A percentile compares a stretch with the other conserved stretches of the same genome.
Evolutionary conservation across 2,329 filamentous ascomycete genomes (phyloP).

Genomic region (Hirsutella minnesotensis): DNA sequence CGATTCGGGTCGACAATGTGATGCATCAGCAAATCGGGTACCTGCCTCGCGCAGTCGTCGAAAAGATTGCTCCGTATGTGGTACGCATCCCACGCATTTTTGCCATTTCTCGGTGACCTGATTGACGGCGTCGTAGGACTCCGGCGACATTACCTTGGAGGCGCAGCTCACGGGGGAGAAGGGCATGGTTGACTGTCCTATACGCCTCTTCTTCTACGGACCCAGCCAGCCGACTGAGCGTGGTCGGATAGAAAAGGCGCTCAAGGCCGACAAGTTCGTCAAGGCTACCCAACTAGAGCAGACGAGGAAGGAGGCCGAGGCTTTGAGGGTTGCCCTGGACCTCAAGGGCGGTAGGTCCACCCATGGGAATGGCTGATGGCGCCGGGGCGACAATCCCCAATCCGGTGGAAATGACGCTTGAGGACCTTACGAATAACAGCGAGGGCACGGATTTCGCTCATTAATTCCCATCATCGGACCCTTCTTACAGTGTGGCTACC

Average conservation of each 20-base stretch:
- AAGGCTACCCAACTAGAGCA: conserved; percentile 42
- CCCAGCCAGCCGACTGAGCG: conserved; percentile 42
- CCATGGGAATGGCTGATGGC: no score
- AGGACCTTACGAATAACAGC: no score
- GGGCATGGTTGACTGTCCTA: conserved; percentile 57
- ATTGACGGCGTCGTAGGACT: conserved; percentile 29
- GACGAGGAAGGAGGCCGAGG: conserved; percentile 40
- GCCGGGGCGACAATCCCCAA: no score
- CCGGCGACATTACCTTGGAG: conserved; percentile 51
- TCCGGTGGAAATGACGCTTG: no score
- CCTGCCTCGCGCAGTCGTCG: conserved; percentile 52
- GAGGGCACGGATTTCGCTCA: no score
- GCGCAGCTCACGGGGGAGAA: conserved; percentile 57
- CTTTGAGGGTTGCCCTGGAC: conserved; percentile 27
- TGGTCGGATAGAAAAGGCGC: conserved; percentile 41
- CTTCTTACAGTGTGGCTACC: no score
- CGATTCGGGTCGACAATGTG: conserved; percentile 69
- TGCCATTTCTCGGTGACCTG: background rate
- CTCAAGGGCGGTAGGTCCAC: no score
- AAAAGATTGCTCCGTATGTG: conserved; percentile 64
- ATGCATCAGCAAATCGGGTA: conserved; percentile 68
- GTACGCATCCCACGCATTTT: conserved; percentile 26
- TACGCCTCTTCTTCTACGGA: conserved; percentile 59
- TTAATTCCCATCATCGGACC: no score
- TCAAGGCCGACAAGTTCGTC: conserved; percentile 56